Conservation (phyloP, 805 yeast species). For the Ogataea degrootiae region DNA sequence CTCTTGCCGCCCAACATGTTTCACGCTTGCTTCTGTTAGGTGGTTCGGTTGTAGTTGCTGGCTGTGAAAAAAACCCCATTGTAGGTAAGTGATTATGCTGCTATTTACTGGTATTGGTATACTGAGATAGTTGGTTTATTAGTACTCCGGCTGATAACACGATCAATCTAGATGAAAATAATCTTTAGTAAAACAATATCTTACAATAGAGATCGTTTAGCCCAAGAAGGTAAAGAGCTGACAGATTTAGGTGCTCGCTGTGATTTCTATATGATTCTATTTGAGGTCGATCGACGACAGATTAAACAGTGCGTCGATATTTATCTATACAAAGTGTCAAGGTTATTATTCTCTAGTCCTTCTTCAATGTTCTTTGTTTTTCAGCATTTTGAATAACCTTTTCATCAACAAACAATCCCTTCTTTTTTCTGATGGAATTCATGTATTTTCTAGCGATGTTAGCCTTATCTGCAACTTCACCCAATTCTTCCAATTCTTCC, state of each 20-base stretch:
- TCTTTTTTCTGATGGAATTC: slow-evolving; percentile 74
- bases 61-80: slow-evolving; percentile 50
- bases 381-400: slow-evolving; percentile 90
- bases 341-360: slow-evolving; percentile 31
- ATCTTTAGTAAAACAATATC: too few relatives aligned
- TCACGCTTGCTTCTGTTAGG: slow-evolving; percentile 63
- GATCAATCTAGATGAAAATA: too few relatives aligned
- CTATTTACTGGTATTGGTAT: neutral
- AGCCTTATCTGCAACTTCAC: slow-evolving; percentile 88
- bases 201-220: too few relatives aligned
- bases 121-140: neutral
- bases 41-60: slow-evolving; percentile 30
- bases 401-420: slow-evolving; percentile 86
- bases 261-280: too few relatives aligned
- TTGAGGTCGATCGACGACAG: neutral
- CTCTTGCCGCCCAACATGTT: slow-evolving; percentile 89
- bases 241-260: too few relatives aligned
- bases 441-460: slow-evolving; percentile 85
- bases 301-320: neutral
- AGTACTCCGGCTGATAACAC: too few relatives aligned
- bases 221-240: too few relatives aligned
- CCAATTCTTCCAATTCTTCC: slow-evolving; percentile 89
- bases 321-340: too few relatives aligned
- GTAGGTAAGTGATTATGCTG: slow-evolving; percentile 10
- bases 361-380: slow-evolving; percentile 85